phyloP scores from a whole-genome alignment of 306 rosid genomes.

The Lagenaria siceraria region DNA sequence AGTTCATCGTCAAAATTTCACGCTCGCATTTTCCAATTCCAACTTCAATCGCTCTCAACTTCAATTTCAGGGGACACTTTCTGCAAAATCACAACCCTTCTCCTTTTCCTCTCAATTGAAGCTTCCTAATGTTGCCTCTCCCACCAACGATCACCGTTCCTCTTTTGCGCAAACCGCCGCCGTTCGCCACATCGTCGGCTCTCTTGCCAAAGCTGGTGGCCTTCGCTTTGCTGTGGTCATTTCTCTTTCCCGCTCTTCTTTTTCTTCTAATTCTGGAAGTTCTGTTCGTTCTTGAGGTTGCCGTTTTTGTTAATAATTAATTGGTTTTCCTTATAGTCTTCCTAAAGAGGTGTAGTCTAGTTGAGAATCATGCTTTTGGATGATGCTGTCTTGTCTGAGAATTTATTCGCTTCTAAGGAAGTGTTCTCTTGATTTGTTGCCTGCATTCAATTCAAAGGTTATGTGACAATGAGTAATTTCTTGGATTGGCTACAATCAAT shows the following conservation, averaged over 20 bases:
- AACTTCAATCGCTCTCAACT: background rate
- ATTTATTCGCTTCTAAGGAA: background rate
- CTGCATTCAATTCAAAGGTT: background rate
- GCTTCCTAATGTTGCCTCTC: slow-evolving; percentile 3
- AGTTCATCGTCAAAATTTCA: background rate
- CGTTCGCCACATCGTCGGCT: slow-evolving; percentile 71
- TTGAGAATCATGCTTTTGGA: background rate
- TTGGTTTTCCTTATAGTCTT: background rate
- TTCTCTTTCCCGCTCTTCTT: background rate
- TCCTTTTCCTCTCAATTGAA: background rate
- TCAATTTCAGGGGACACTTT: background rate
- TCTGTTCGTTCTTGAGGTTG: background rate
- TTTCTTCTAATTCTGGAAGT: background rate
- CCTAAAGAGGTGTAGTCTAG: background rate
- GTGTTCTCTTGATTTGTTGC: background rate
- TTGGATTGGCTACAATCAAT: background rate
- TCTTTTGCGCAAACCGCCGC: slow-evolving; percentile 46
- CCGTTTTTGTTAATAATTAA: background rate
- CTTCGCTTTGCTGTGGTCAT: slow-evolving; percentile 81
- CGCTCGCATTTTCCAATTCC: background rate
- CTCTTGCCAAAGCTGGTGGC: slow-evolving; percentile 53
- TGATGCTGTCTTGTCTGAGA: background rate
- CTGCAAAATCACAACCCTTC: background rate
- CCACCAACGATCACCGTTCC: slow-evolving; percentile 27
- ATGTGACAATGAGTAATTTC: background rate